Percentiles rank a stretch among this genome's conserved stretches.
Conservation (phyloP, 2,329 filamentous ascomycete genomes). For the Pseudogymnoascus sp. region DNA sequence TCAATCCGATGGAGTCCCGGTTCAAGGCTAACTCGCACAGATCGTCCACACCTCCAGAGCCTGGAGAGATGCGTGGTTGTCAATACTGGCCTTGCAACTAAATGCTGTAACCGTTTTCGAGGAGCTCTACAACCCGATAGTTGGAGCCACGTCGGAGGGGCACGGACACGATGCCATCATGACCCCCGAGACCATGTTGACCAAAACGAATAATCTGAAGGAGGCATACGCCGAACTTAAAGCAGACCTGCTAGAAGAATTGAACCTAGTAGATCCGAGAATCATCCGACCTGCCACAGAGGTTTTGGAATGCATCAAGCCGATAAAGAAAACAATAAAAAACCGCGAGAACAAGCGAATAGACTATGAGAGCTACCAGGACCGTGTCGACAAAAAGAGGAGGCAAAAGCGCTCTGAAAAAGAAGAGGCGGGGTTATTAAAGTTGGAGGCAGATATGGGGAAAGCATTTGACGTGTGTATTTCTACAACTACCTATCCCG, state of each 20-base stretch:
- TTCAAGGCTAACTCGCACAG: slow-evolving; percentile 33
- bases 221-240: slow-evolving; percentile 63
- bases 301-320: slow-evolving; percentile 59
- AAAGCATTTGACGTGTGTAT: slow-evolving; percentile 51
- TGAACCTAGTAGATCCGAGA: slow-evolving; percentile 59
- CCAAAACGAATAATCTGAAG: slow-evolving; percentile 56
- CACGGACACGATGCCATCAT: slow-evolving; percentile 45
- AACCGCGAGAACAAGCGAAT: slow-evolving; percentile 74
- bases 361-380: slow-evolving; percentile 72
- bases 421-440: slow-evolving; percentile 62
- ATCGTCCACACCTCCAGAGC: slow-evolving; percentile 66
- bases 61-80: slow-evolving; percentile 73
- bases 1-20: background rate
- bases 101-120: slow-evolving; percentile 60
- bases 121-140: slow-evolving; percentile 66
- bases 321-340: slow-evolving; percentile 75
- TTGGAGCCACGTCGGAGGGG: slow-evolving; percentile 52
- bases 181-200: slow-evolving; percentile 55
- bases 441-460: slow-evolving; percentile 62
- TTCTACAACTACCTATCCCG: background rate
- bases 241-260: slow-evolving; percentile 61
- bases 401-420: slow-evolving; percentile 64
- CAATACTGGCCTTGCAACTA: slow-evolving; percentile 61
- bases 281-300: slow-evolving; percentile 62
- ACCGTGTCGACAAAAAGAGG: slow-evolving; percentile 59